Evolutionary conservation across 345 rosid genomes (phyloP), one percentile per base, ranked within the genome.

Genomic region (Eucalyptus sp.): DNA sequence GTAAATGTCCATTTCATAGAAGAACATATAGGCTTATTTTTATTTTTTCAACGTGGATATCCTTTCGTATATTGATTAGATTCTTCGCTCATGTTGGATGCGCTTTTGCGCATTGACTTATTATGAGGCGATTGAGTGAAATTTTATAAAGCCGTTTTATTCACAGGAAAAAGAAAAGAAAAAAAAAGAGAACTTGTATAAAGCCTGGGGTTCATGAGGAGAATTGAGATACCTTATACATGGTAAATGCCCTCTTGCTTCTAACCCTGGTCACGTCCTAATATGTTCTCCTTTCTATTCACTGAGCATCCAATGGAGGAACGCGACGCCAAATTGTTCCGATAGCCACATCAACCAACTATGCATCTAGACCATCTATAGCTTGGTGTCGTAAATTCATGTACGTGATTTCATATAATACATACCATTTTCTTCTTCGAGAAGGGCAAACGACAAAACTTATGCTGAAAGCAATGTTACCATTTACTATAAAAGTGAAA

Each of bases 281-380:
- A 20, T 22, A 54, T 54, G 10, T 54, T 51, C 60, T 54, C 60
- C 51, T 50, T 13, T 54, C 60, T 18, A 27, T 54, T 54, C 24
- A 13, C 13, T 2, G 51, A 50, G 51, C 51, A 50, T 52, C 56
- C 2, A 22, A 52, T 52, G 0, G 24, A 52, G 66, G 66, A 58
- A 58, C 14, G 66, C 0, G 0, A 0, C 0, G n/a, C 66, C n/a
- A 25, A 58, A 25, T 58, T 58, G 66, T 24, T 58, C n/a, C 0
- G 66, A 58, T 58, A 0, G 66, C 66, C 0, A 58, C 66, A 24
- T 58, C 66, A 24, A 5, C 64, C 66, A 5, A 25, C 27, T 25
- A 58, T 58, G n/a, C 0, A 58, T 60, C n/a, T 60, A 27, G 29
- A 60, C 4, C 31, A 27, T 60, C n/a, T 25, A 12, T 60, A 60